A percentile compares a stretch with the other conserved stretches of the same genome.
Conservation (phyloP, 352 stramenopile genomes). For the Phytophthora cryptogea region DNA sequence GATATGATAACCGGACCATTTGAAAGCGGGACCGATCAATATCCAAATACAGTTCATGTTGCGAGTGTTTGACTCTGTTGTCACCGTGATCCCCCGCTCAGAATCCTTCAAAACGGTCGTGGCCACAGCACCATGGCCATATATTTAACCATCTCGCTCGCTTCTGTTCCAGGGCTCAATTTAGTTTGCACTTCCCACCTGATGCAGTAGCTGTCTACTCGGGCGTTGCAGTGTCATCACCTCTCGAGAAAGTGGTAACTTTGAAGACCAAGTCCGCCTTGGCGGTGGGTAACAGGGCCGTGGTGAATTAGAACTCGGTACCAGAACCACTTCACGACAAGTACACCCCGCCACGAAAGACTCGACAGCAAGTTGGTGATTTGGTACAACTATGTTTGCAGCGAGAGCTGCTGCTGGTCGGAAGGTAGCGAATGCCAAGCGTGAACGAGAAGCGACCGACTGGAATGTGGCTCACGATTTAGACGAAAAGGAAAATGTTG, state of each 20-base stretch:
- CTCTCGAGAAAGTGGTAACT: conserved; percentile 13
- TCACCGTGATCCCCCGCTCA: conserved; percentile 1
- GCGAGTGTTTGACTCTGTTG: not conserved
- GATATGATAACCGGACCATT: no score
- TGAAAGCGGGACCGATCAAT: no score
- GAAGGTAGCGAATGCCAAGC: conserved; percentile 29
- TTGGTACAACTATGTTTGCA: conserved; percentile 24
- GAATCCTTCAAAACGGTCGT: conserved; percentile 14
- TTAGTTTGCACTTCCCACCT: conserved; percentile 10
- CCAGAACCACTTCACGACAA: not conserved
- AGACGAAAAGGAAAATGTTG: not conserved
- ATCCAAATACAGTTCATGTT: not conserved
- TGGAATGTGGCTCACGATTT: conserved; percentile 28
- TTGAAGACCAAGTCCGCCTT: conserved; percentile 14
- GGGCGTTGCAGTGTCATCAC: conserved; percentile 18
- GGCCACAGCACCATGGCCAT: not conserved
- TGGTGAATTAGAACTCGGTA: conserved; percentile 6
- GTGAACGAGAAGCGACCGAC: conserved; percentile 24
- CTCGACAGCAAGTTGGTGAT: conserved; percentile 1
- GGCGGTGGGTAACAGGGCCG: conserved; percentile 11
- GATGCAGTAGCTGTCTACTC: conserved; percentile 11
- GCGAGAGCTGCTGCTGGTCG: conserved; percentile 33
- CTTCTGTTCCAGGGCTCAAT: conserved; percentile 23
- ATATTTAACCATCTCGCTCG: conserved; percentile 13
- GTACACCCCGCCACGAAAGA: conserved; percentile 1